Evolutionary conservation across 345 rosid genomes (phyloP), one percentile per base, ranked within the genome.

Genomic region (Sonneratia alba): DNA sequence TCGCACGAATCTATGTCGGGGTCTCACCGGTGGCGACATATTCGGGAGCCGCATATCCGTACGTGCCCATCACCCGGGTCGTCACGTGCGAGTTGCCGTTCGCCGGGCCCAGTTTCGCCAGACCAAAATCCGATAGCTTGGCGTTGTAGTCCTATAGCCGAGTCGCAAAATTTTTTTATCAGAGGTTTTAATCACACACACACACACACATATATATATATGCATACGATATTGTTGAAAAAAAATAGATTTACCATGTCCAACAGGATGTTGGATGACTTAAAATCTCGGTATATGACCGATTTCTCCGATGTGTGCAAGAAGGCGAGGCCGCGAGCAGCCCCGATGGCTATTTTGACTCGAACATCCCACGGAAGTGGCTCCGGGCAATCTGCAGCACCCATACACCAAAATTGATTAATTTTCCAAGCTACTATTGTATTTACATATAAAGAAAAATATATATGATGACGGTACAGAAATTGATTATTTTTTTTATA

Each of bases 221-320:
- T 27, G 45, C 45, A 42, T 2, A 42, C 6, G 10, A 42, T 42
- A 1, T 5, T 42, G 6, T 42, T 47, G 51, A 9, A 47, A 13
- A 47, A 47, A 47, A 9, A 47, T 42, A 7, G 1, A 36, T 8
- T 71, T 87, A 93, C 98, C 87, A 74, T 76, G 62, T 93, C 96
- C 37, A 93, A 81, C 72, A 91, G 81, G 68, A 93, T 91, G 32
- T 93, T 91, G 16, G 93, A 86, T 72, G 94, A 72, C 49, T 91
- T 93, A 43, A 93, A 88, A 72, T 91, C 96, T 13, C 97, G 72
- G 72, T 87, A 89, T 13, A 91, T 89, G 45, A 91, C 91, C 38
- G 89, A 84, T 40, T 88, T 83, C 70, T 87, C 90, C 0, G 93
- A 82, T 24, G 79, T 67, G 72, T 93, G 98, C 72, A 93, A 80